A percentile compares a stretch with the other conserved stretches of the same genome.
Evolutionary conservation across 257 asterid genomes (phyloP).

Genomic region (Primulina huaijiensis): DNA sequence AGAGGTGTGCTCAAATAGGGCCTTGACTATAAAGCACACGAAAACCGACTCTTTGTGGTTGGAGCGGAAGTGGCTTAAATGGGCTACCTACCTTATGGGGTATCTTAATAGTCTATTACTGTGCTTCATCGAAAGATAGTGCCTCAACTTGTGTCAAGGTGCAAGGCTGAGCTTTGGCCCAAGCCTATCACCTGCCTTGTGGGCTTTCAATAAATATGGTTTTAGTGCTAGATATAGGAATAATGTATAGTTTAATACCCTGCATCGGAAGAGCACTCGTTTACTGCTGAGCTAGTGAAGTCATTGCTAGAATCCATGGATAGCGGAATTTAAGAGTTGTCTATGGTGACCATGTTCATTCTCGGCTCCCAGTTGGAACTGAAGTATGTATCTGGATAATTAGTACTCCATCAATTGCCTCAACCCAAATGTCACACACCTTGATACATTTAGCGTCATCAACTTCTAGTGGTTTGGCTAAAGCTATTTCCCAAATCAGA

Average conservation of each 20-base stretch:
- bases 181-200: not conserved
- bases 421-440: too few species aligned
- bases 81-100: too few species aligned
- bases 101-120: too few species aligned
- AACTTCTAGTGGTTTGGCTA: conserved; percentile 13
- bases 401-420: too few species aligned
- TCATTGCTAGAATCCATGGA: not conserved
- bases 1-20: not conserved
- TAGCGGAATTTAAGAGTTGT: not conserved
- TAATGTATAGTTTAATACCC: not conserved
- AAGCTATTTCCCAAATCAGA: not conserved
- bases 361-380: not conserved
- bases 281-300: not conserved
- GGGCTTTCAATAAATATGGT: not conserved
- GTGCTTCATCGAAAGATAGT: not conserved
- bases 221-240: too few species aligned
- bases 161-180: not conserved
- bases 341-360: not conserved
- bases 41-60: not conserved
- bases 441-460: not conserved
- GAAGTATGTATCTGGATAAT: too few species aligned
- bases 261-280: too few species aligned
- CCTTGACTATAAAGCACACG: not conserved
- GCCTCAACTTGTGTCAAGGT: not conserved
- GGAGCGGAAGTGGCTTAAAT: too few species aligned